Percentiles rank a stretch among this genome's conserved stretches.
These are phyloP conservation scores for Colletotrichum musae DNA, from an alignment of 2,329 filamentous ascomycete genomes.

Conservation along the genomic window DNA sequence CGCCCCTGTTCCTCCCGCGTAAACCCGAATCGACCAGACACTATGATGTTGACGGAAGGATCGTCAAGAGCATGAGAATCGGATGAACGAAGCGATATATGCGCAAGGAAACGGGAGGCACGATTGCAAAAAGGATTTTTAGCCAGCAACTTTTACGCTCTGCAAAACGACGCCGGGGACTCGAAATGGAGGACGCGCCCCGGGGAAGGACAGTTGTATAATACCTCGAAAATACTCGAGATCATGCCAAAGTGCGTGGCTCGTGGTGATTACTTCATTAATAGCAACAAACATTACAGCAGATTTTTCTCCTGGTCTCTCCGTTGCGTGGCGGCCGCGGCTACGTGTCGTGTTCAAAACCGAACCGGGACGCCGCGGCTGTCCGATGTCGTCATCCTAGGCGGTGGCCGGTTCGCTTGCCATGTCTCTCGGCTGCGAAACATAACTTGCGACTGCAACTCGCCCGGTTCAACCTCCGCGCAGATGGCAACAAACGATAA, in stretches of 20 bases:
- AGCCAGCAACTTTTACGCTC: background rate
- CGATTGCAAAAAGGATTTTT: constrained; percentile 9
- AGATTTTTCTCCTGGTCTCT: background rate
- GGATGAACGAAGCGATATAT: background rate
- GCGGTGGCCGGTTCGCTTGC: background rate
- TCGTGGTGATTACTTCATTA: constrained; percentile 19
- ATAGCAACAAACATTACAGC: constrained; percentile 22
- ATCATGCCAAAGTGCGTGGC: background rate
- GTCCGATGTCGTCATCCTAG: constrained; percentile 30
- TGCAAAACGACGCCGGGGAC: background rate
- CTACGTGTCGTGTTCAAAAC: background rate
- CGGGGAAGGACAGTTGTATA: constrained; percentile 21
- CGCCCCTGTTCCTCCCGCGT: constrained; percentile 47
- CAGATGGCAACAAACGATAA: background rate
- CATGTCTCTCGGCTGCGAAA: background rate
- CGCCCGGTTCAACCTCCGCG: background rate
- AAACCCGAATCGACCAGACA: constrained; percentile 4
- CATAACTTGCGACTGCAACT: background rate
- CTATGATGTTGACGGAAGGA: background rate
- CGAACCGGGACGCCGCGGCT: background rate
- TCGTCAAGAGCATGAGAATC: background rate
- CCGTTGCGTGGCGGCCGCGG: background rate
- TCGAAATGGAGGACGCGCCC: background rate
- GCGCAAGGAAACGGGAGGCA: background rate
- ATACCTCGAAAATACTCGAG: constrained; percentile 22